Evolutionary conservation across 2,329 filamentous ascomycete genomes (phyloP).

Genomic region (Geosmithia morbida): DNA sequence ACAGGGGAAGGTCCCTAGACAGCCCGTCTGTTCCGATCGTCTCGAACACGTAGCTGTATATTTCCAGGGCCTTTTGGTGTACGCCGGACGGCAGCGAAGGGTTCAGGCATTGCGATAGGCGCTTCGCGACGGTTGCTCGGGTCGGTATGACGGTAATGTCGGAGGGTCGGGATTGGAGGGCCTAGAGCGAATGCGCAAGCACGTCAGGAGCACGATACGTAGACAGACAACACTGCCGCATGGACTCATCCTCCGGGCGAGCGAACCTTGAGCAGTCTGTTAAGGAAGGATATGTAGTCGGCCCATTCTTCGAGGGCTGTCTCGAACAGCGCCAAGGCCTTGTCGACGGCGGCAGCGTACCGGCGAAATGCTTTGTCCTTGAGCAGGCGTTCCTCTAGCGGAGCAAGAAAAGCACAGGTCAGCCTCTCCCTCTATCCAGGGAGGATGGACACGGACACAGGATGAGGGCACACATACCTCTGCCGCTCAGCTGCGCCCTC

Average conservation of each 20-base stretch:
- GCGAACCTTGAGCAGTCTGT: slow-evolving; percentile 70
- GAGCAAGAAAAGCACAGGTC: background rate
- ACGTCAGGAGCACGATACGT: background rate
- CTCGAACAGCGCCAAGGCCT: slow-evolving; percentile 80
- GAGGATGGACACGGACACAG: background rate
- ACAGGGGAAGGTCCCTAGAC: slow-evolving; percentile 69
- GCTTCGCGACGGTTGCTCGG: slow-evolving; percentile 72
- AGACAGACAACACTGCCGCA: background rate
- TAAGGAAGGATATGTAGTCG: slow-evolving; percentile 96
- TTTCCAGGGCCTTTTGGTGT: slow-evolving; percentile 91
- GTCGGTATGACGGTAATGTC: slow-evolving; percentile 62
- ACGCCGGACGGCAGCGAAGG: slow-evolving; percentile 88
- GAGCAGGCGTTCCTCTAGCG: slow-evolving; percentile 34
- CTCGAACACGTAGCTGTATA: slow-evolving; percentile 81
- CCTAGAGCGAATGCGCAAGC: slow-evolving; percentile 29
- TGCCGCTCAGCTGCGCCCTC: slow-evolving; percentile 56
- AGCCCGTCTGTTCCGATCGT: slow-evolving; percentile 71
- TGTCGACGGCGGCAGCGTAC: slow-evolving; percentile 79
- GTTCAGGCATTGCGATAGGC: slow-evolving; percentile 88
- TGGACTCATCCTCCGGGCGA: background rate
- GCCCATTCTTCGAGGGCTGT: slow-evolving; percentile 95
- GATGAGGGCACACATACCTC: slow-evolving; percentile 39
- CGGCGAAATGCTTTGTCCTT: slow-evolving; percentile 65
- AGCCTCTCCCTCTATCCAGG: background rate
- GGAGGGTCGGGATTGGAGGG: slow-evolving; percentile 72